Conservation (phyloP, 164 flowering plant species). For the Magnolia changhungtana region DNA sequence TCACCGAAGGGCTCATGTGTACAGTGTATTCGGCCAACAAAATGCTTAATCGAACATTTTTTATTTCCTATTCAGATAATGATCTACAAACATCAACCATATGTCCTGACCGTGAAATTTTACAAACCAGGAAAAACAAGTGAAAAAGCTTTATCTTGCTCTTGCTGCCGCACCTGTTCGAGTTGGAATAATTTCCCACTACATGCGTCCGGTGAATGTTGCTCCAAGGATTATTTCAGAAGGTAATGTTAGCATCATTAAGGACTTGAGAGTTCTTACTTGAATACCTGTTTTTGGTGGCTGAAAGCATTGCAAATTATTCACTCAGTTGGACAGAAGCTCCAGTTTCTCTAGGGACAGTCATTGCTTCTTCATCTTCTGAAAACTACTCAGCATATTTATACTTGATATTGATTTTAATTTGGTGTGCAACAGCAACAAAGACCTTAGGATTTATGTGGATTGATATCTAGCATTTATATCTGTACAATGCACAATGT, state of each 20-base stretch:
- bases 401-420: too few species aligned
- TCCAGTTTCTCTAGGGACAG: not conserved
- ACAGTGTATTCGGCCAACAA: not conserved
- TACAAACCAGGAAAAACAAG: slow-evolving; percentile 63
- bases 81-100: not conserved
- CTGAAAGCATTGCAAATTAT: not conserved
- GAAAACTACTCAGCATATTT: too few species aligned
- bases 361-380: too few species aligned
- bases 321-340: not conserved
- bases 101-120: not conserved
- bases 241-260: slow-evolving; percentile 39
- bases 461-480: not conserved
- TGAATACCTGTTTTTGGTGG: too few species aligned
- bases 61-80: not conserved
- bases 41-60: not conserved
- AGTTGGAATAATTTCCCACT: slow-evolving; percentile 70
- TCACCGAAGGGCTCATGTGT: not conserved
- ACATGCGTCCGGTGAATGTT: slow-evolving; percentile 78
- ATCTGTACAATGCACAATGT: not conserved
- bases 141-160: slow-evolving; percentile 89
- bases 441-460: not conserved
- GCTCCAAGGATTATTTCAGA: slow-evolving; percentile 84
- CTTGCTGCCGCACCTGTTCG: slow-evolving; percentile 87
- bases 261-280: not conserved
- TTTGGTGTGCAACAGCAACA: too few species aligned